Conservation (phyloP, 306 rosid species). For the Boehmeria nivea region DNA sequence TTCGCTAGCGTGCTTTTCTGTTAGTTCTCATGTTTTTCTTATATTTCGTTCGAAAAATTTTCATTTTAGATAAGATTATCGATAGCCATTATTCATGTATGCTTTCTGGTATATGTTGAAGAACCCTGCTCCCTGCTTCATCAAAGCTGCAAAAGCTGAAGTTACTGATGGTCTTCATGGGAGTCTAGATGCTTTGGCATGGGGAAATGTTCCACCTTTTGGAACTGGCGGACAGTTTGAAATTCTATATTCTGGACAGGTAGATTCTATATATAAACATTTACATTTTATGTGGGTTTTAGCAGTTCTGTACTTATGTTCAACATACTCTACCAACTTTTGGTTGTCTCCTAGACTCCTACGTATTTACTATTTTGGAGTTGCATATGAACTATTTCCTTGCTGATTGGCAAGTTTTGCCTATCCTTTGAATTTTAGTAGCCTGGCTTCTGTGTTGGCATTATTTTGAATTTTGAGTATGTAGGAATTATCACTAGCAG, state of each 20-base stretch:
- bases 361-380: too few relatives aligned
- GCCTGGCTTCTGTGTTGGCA: too few relatives aligned
- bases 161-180: conserved; percentile 61
- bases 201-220: conserved; percentile 72
- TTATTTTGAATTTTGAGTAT: too few relatives aligned
- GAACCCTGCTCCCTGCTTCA: conserved; percentile 74
- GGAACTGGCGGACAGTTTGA: conserved; percentile 85
- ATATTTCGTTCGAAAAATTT: neutral
- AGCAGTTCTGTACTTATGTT: too few relatives aligned
- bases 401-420: too few relatives aligned
- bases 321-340: too few relatives aligned
- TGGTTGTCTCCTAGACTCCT: too few relatives aligned
- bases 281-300: too few relatives aligned
- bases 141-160: conserved; percentile 88
- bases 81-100: conserved; percentile 12
- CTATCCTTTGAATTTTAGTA: too few relatives aligned
- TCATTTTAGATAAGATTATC: neutral
- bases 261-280: conserved; percentile 23
- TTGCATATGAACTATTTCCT: too few relatives aligned
- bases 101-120: conserved; percentile 42
- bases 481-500: too few relatives aligned
- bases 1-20: conserved; percentile 92
- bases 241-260: conserved; percentile 57
- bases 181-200: conserved; percentile 68
- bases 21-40: conserved; percentile 42